Evolutionary conservation across 495 filamentous ascomycete genomes (phyloP), one percentile per base, ranked within the genome.

Genomic region (Penicillium mononematosum): DNA sequence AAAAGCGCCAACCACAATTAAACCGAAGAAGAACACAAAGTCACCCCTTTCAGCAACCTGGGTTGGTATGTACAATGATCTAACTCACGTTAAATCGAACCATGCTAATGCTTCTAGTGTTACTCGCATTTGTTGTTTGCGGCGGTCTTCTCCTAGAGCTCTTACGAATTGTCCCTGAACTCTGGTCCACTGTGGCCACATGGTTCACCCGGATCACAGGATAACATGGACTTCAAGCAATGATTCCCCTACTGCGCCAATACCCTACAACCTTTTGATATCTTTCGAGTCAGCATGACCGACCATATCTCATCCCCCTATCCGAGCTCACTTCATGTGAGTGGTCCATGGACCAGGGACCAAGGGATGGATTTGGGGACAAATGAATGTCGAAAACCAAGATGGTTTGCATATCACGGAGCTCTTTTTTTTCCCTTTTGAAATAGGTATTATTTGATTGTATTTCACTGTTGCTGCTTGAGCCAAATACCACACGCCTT

Each of bases 1-100:
- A 60, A 97, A 94, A 77, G 85, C 88, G 20, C 83, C 87, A 58
- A 77, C 71, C 24, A 80, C 81, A 20, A 66, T 84, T 58, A 92
- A 92, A 79, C 84, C 86, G 70, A 81, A 81, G 64, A 70, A 77
- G 60, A 85, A 85, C 70, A 60, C 75, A 58, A 96, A 92, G 79
- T 83, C 87, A 29, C 86, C 92, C 38, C 82, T 97, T 62, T 89
- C 86, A n/a, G 81, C 78, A 48, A 70, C 87, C 42, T 96, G 88
- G 89, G 79, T 98, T 55, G 83, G 93, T 97, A 86, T 55, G 88
- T 83, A 5, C n/a, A n/a, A n/a, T n/a, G n/a, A n/a, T 43, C 5
- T 5, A 39, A 14, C 7, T 24, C 17, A 10, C 22, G 20, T n/a
- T 3, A 17, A 9, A 27, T 25, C 27, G 6, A 39, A 16, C 27